Percentiles rank a stretch among this genome's conserved stretches.
These are phyloP conservation scores for Beauveria sp. DNA, from an alignment of 2,329 filamentous ascomycete species.

Conservation along the genomic window DNA sequence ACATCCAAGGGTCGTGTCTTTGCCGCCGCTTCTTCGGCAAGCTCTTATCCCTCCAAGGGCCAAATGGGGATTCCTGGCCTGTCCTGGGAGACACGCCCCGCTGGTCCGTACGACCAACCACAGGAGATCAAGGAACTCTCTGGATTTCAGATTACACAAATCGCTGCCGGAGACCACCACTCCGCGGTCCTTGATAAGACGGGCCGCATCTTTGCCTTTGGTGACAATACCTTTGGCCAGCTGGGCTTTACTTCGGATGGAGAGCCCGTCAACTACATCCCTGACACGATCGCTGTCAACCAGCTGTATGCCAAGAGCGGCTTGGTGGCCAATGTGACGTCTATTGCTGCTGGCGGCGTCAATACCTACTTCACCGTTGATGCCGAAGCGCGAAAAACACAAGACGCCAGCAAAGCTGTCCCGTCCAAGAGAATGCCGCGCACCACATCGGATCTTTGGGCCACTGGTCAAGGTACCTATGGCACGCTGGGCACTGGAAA, in stretches of 20 bases:
- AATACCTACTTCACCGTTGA: slow-evolving; percentile 88
- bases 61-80: slow-evolving; percentile 83
- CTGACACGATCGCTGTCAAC: slow-evolving; percentile 61
- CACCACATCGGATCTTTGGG: slow-evolving; percentile 61
- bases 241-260: slow-evolving; percentile 69
- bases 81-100: slow-evolving; percentile 68
- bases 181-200: slow-evolving; percentile 69
- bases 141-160: slow-evolving; percentile 62
- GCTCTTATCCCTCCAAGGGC: slow-evolving; percentile 71
- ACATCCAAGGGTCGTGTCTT: slow-evolving; percentile 83
- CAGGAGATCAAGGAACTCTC: slow-evolving; percentile 69
- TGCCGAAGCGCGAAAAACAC: slow-evolving; percentile 44
- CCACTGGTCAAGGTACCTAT: slow-evolving; percentile 77
- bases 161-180: slow-evolving; percentile 82
- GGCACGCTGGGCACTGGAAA: slow-evolving; percentile 77
- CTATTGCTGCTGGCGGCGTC: slow-evolving; percentile 74
- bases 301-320: slow-evolving; percentile 64
- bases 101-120: slow-evolving; percentile 70
- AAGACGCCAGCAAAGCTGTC: slow-evolving; percentile 15
- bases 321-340: slow-evolving; percentile 60
- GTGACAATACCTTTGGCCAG: slow-evolving; percentile 88
- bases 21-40: slow-evolving; percentile 73
- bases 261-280: slow-evolving; percentile 56
- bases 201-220: slow-evolving; percentile 77
- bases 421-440: slow-evolving; percentile 27